A percentile compares a stretch with the other conserved stretches of the same genome.
Evolutionary conservation across 2,329 filamentous ascomycete genomes (phyloP).

Genomic region (Aspergillus chevalieri): DNA sequence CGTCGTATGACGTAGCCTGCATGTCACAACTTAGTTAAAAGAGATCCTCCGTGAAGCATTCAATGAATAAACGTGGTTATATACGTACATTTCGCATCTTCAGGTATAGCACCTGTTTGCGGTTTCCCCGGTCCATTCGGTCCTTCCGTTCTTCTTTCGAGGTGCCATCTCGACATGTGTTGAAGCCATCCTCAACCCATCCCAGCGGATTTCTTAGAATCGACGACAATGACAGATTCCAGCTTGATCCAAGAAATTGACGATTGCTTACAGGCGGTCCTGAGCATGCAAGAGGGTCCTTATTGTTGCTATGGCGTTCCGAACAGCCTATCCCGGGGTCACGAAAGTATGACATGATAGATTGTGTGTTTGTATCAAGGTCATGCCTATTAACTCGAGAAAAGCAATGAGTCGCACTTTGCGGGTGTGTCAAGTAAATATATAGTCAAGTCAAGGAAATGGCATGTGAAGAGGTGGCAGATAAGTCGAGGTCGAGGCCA

Average conservation of each 20-base stretch:
- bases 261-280: constrained; percentile 4
- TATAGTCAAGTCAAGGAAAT: too few species aligned
- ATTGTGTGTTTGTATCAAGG: constrained; percentile 3
- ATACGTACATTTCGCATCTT: constrained; percentile 59
- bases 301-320: constrained; percentile 21
- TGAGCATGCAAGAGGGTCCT: constrained; percentile 4
- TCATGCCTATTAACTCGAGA: constrained; percentile 1
- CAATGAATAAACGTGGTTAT: neutral
- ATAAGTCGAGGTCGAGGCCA: neutral
- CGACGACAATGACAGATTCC: constrained; percentile 28
- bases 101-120: constrained; percentile 57
- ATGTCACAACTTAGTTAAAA: constrained; percentile 5
- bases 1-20: constrained; percentile 60
- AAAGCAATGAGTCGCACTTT: neutral
- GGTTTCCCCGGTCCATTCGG: constrained; percentile 48
- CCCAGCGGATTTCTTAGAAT: constrained; percentile 28
- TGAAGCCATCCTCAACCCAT: constrained; percentile 30
- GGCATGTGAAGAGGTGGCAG: neutral
- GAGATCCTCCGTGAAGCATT: neutral
- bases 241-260: constrained; percentile 21
- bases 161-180: constrained; percentile 48
- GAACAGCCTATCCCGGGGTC: constrained; percentile 25
- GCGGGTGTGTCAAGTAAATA: too few species aligned
- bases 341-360: constrained; percentile 24
- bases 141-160: constrained; percentile 47